A percentile compares a stretch with the other conserved stretches of the same genome.
phyloP scores from a whole-genome alignment of 495 filamentous ascomycete genomes.

The Neurospora tetrasperma region DNA sequence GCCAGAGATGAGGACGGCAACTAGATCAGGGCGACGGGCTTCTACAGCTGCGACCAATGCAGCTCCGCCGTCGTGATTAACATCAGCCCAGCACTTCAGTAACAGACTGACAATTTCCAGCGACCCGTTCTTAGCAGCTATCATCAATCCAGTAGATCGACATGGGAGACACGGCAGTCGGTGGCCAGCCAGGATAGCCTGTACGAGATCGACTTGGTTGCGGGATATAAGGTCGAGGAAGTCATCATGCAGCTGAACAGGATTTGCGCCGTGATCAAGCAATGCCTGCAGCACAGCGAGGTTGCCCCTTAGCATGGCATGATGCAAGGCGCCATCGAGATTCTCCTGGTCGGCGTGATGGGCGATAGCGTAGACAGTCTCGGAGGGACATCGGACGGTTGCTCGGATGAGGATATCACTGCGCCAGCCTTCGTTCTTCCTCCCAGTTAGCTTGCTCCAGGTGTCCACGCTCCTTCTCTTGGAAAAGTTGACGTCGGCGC shows the following conservation, averaged over 20 bases:
- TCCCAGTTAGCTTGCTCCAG: constrained; percentile 14
- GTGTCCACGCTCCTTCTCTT: constrained; percentile 9
- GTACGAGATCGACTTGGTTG: constrained; percentile 12
- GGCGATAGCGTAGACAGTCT: constrained; percentile 18
- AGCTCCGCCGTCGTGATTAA: constrained; percentile 18
- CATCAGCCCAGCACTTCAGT: constrained; percentile 19
- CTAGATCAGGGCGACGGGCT: constrained; percentile 14
- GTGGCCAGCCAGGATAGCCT: constrained; percentile 17
- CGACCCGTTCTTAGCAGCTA: constrained; percentile 22
- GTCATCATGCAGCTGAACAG: constrained; percentile 20
- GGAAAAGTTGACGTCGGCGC: constrained; percentile 24
- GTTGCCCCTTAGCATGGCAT: constrained; percentile 18
- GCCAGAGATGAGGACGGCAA: constrained; percentile 16
- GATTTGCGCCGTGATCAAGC: constrained; percentile 21
- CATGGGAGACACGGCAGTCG: constrained; percentile 21
- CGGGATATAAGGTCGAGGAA: constrained; percentile 18
- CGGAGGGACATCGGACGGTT: constrained; percentile 15
- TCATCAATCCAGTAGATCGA: constrained; percentile 18
- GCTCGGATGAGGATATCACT: constrained; percentile 20
- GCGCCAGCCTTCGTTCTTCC: constrained; percentile 11
- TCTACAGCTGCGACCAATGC: constrained; percentile 20
- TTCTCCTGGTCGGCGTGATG: constrained; percentile 23
- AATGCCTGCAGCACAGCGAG: constrained; percentile 16
- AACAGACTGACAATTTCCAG: constrained; percentile 12
- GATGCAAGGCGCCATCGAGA: constrained; percentile 20